phyloP scores from a whole-genome alignment of 192 early-diverging fungal genomes.

The Cetraspora pellucida region DNA sequence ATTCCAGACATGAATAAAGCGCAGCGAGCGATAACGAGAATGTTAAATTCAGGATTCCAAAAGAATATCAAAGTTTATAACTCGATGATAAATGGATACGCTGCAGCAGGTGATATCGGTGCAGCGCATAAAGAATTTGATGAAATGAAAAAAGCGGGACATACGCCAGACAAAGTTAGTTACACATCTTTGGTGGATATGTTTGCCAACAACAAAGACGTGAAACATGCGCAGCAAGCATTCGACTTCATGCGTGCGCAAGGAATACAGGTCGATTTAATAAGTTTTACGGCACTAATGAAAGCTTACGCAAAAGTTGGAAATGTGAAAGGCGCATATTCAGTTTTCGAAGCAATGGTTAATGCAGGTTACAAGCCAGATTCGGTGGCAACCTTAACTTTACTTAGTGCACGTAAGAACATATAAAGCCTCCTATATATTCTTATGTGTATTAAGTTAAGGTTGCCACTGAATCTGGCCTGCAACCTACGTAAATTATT shows the following conservation, averaged over 20 bases:
- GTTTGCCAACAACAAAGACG: conserved; percentile 18
- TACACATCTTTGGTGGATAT: conserved; percentile 29
- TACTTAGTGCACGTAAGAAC: conserved; percentile 21
- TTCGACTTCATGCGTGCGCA: conserved; percentile 24
- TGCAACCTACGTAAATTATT: conserved; percentile 10
- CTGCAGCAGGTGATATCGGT: neutral
- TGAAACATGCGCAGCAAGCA: conserved; percentile 5
- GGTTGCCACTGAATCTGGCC: conserved; percentile 1
- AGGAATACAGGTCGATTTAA: conserved; percentile 24
- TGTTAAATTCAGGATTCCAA: neutral
- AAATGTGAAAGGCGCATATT: neutral
- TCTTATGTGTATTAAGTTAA: conserved; percentile 15
- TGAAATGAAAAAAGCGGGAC: conserved; percentile 9
- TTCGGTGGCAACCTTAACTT: neutral
- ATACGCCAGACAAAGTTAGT: conserved; percentile 5
- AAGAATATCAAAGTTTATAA: conserved; percentile 24
- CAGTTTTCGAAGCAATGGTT: conserved; percentile 26
- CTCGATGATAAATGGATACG: conserved; percentile 32
- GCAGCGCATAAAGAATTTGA: conserved; percentile 16
- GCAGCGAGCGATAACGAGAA: neutral
- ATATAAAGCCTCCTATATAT: no score
- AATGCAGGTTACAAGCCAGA: neutral
- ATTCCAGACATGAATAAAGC: conserved; percentile 10
- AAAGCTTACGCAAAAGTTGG: conserved; percentile 14
- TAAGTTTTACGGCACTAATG: conserved; percentile 25